Evolutionary conservation across 78 protist species (phyloP).

Genomic region (Chrysochromulina parva): DNA sequence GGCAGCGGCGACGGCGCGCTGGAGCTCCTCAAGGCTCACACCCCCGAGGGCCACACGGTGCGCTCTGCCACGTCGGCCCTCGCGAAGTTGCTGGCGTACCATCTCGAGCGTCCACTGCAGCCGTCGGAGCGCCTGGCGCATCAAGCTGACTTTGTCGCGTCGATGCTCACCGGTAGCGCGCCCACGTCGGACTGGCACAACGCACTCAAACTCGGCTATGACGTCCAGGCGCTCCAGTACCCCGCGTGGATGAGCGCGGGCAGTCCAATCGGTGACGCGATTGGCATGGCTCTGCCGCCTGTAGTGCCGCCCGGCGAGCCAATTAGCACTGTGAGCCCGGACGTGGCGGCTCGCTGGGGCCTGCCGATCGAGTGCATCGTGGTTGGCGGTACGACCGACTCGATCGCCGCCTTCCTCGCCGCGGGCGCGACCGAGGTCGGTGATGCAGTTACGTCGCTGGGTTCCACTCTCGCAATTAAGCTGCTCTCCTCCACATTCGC

Average conservation of each 20-base stretch:
- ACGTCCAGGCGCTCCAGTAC: constrained; percentile 18
- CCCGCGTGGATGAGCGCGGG: neutral
- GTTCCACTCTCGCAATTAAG: constrained; percentile 37
- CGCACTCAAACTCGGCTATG: constrained; percentile 39
- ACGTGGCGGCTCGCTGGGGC: neutral
- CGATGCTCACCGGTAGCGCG: neutral
- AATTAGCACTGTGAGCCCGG: neutral
- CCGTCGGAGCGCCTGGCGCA: neutral
- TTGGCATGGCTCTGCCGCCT: neutral
- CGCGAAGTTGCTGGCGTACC: constrained; percentile 8
- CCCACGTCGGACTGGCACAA: constrained; percentile 37
- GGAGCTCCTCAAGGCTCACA: neutral
- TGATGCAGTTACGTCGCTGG: constrained; percentile 17
- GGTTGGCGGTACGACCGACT: constrained; percentile 23
- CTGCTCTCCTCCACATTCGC: neutral
- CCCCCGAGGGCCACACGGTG: neutral
- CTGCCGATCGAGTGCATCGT: neutral
- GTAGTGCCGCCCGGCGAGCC: neutral
- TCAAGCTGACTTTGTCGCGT: constrained; percentile 2
- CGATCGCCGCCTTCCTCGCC: constrained; percentile 43
- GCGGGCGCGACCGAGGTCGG: neutral
- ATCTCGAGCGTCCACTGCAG: neutral
- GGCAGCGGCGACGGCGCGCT: neutral
- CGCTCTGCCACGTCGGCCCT: constrained; percentile 17
- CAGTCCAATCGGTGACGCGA: neutral